Evolutionary conservation across 2,329 filamentous ascomycete genomes (phyloP).

Genomic region (Fusarium hostae): DNA sequence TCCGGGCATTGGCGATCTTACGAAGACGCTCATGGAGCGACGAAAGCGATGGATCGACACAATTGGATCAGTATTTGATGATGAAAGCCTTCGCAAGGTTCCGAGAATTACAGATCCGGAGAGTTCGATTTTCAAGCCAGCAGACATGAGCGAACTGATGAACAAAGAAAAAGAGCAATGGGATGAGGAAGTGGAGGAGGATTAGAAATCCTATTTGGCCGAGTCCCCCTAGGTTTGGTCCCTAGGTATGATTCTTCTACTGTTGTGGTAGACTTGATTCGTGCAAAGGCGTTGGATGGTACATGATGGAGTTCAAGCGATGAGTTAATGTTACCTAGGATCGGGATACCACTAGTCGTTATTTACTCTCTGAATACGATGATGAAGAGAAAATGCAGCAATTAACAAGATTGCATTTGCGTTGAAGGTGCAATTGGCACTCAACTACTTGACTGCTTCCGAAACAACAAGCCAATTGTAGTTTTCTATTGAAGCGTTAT

Average conservation of each 20-base stretch:
- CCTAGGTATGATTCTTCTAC: not conserved
- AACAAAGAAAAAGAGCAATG: slow-evolving; percentile 82
- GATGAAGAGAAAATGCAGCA: not conserved
- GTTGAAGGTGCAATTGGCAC: not conserved
- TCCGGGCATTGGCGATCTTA: slow-evolving; percentile 90
- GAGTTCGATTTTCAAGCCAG: slow-evolving; percentile 78
- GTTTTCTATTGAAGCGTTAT: slow-evolving; percentile 1
- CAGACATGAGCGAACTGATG: slow-evolving; percentile 77
- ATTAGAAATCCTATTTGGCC: slow-evolving; percentile 49
- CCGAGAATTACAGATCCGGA: slow-evolving; percentile 72
- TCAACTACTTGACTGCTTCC: not conserved
- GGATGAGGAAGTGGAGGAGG: slow-evolving; percentile 82
- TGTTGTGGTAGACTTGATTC: slow-evolving; percentile 5
- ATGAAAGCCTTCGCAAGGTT: slow-evolving; percentile 78
- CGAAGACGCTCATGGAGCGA: slow-evolving; percentile 91
- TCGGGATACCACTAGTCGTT: slow-evolving; percentile 23
- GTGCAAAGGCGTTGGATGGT: slow-evolving; percentile 30
- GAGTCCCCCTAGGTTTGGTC: slow-evolving; percentile 7
- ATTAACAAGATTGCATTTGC: not conserved
- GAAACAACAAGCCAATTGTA: not conserved
- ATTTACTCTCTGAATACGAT: not conserved
- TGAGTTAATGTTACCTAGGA: slow-evolving; percentile 7
- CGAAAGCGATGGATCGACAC: slow-evolving; percentile 89
- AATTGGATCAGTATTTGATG: slow-evolving; percentile 90
- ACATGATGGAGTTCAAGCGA: slow-evolving; percentile 18